Conservation (phyloP, 2,329 filamentous ascomycete species). For the Talaromyces sp. region DNA sequence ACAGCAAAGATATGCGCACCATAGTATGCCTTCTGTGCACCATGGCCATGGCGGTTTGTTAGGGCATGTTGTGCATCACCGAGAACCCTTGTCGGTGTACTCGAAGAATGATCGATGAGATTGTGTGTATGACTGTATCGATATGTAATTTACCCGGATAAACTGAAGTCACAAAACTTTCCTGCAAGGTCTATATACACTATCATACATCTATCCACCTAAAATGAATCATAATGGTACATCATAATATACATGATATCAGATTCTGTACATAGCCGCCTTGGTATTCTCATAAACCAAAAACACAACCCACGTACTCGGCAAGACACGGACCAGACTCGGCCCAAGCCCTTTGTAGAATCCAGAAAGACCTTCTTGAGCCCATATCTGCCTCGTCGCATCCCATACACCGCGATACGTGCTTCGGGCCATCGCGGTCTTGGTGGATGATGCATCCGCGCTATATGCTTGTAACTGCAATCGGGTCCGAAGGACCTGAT, state of each 20-base stretch:
- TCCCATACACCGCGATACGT: slow-evolving; percentile 71
- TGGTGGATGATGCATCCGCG: slow-evolving; percentile 42
- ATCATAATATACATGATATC: slow-evolving; percentile 38
- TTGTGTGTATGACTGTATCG: neutral
- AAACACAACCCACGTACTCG: slow-evolving; percentile 95
- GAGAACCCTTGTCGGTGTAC: slow-evolving; percentile 14
- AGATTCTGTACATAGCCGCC: slow-evolving; percentile 56
- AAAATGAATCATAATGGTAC: neutral
- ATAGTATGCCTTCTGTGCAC: neutral
- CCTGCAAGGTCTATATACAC: neutral
- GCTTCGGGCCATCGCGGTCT: slow-evolving; percentile 45
- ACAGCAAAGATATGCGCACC: slow-evolving; percentile 3
- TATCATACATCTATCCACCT: neutral
- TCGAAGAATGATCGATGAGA: slow-evolving; percentile 13
- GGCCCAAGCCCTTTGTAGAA: slow-evolving; percentile 92
- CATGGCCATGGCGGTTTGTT: slow-evolving; percentile 4
- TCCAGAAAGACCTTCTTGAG: slow-evolving; percentile 72
- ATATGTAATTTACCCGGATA: neutral
- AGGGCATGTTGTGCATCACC: slow-evolving; percentile 14
- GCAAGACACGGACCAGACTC: slow-evolving; percentile 85
- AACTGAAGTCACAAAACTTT: slow-evolving; percentile 4
- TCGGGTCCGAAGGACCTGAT: slow-evolving; percentile 85
- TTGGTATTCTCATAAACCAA: slow-evolving; percentile 94
- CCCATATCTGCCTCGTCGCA: slow-evolving; percentile 72
- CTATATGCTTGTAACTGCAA: slow-evolving; percentile 87